Percentiles rank a stretch among this genome's conserved stretches.
phyloP scores from a whole-genome alignment of 148 eudicot genomes.

The Heliosperma pusillum region DNA sequence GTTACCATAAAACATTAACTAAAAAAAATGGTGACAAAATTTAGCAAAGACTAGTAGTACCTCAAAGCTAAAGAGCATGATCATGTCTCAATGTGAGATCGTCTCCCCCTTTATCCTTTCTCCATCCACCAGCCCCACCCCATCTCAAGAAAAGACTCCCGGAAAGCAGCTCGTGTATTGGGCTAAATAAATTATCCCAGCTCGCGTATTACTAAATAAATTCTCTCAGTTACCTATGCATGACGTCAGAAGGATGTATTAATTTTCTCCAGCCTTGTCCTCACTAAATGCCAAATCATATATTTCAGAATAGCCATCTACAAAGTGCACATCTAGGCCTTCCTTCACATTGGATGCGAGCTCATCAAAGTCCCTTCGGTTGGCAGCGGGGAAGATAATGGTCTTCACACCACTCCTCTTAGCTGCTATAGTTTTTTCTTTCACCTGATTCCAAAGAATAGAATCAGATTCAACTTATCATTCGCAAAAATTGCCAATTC shows the following conservation, averaged over 20 bases:
- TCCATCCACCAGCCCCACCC: neutral
- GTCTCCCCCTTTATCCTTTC: neutral
- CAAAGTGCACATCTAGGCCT: conserved; percentile 98
- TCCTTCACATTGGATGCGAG: conserved; percentile 83
- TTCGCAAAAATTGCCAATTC: no score
- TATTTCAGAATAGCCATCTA: conserved; percentile 74
- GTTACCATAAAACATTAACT: neutral
- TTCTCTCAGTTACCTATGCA: neutral
- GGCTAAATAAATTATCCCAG: neutral
- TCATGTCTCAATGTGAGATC: conserved; percentile 4
- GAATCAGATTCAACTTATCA: neutral
- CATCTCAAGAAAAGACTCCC: neutral
- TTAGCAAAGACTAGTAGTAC: neutral
- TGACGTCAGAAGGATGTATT: neutral
- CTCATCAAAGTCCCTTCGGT: conserved; percentile 90
- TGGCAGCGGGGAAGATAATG: conserved; percentile 84
- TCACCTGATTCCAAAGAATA: conserved; percentile 54
- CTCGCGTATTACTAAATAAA: neutral
- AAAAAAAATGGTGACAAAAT: conserved; percentile 11
- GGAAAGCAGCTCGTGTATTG: neutral
- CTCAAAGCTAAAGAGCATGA: conserved; percentile 7
- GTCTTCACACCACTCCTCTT: conserved; percentile 90
- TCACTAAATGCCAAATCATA: conserved; percentile 63
- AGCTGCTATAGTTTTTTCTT: conserved; percentile 97
- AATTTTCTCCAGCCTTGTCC: conserved; percentile 13